Evolutionary conservation across 192 early-diverging fungal species (phyloP), one percentile per base, ranked within the genome.

Genomic region (Phycomyces nitens): DNA sequence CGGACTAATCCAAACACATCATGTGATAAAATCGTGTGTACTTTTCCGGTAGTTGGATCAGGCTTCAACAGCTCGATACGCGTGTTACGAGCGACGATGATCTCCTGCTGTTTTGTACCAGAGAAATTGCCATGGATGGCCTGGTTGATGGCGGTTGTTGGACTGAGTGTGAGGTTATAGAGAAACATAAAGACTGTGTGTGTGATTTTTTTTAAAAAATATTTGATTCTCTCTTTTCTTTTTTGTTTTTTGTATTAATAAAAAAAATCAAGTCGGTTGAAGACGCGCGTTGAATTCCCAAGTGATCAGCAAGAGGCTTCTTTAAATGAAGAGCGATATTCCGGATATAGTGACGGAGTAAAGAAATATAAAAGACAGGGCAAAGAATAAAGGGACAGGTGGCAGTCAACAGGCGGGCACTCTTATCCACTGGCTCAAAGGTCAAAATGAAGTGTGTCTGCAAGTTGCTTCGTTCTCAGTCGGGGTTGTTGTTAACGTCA

Each of bases 41-140:
- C 76, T 67, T 94, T 92, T 20, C 95, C 95, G 0, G 90, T 90
- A 15, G 71, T 76, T 6, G 89, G 76, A 68, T 98, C 90, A 0
- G 89, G 80, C 56, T 79, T 69, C 63, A 96, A 77, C 23, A 99
- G 77, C 74, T 98, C 96, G 27, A 99, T 79, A 23, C 84, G 74
- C 27, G 77, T 84, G 62, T 77, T 77, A 69, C 87, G 84, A 34
- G 82, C 93, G 53, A 94, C 81, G 16, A 91, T 79, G 24, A 97
- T 81, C 62, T 99, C 96, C 75, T 99, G 95, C 40, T 85, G 77
- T 69, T 92, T 94, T 21, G 81, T 84, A 20, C 96, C 97, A 29
- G 92, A 86, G 71, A 98, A 99, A 73, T 97, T 93, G 1, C 97
- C 97, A 53, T 94, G 78, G 27, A 88, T 82, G 18, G 91, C 83